Base-by-base conservation (phyloP, 495 filamentous ascomycete species). In the Acidomyces sp. region DNA sequence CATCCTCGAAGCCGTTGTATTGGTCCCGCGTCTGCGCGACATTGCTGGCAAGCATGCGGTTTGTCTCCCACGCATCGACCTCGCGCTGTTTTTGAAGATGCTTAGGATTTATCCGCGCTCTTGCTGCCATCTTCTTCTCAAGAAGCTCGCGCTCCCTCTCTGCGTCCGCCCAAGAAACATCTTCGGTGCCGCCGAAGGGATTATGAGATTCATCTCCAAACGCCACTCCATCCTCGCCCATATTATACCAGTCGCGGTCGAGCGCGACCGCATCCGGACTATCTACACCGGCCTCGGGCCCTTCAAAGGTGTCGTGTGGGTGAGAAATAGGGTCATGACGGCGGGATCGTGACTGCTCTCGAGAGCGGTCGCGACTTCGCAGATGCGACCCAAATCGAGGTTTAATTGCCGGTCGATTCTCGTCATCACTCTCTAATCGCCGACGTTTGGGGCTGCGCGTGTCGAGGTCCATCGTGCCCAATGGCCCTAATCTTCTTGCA, bases 51-150 rank as follows among this genome's bases (percentile, higher is more conserved):
- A 96, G 75, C 92, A 99, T 95, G 26, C 90, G 83, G 62, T 99
- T 96, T 12, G 86, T 87, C 58, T 97, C 90, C 90, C 90, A 97
- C 20, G 85, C 86, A 67, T 97, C 90, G 18, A 82, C 80, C 55
- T 95, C 90, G 56, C 86, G 87, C 62, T 93, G 84, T 59, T 80
- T 87, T 57, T 90, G 83, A 12, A 78, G 59, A 32, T 79, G 75
- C 31, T 77, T 67, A n/a, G 75, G 76, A 58, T 69, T 84, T 57
- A 82, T 71, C 30, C 26, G 20, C 1, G 27, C 20, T 28, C 74
- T 59, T 53, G 73, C 81, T 18, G 68, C 72, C 18, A 73, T 67
- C 62, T 85, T 84, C 64, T 80, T 85, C 53, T 85, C 82, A 20
- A 69, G 65, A 55, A 85, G 54, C 5, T 72, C 78, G 3, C 68